A percentile compares a stretch with the other conserved stretches of the same genome.
Evolutionary conservation across 805 yeast genomes (phyloP).

Genomic region (Helenozyma rhizophorensis): DNA sequence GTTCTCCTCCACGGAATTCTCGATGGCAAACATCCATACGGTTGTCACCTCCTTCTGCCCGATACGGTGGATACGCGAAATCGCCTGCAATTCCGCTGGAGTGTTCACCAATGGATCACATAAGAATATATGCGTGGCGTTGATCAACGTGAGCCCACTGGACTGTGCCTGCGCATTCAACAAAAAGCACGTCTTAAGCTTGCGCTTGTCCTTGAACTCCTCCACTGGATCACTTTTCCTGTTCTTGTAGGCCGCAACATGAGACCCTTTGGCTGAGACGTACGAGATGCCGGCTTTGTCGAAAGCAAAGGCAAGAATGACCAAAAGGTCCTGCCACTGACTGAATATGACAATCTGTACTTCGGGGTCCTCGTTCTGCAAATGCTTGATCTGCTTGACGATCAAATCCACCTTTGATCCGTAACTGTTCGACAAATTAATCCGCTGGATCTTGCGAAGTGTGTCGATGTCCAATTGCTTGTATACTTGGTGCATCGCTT

Average conservation of each 20-base stretch:
- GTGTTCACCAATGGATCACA: slow-evolving; percentile 92
- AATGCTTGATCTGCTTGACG: slow-evolving; percentile 63
- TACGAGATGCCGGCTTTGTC: slow-evolving; percentile 51
- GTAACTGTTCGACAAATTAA: slow-evolving; percentile 40
- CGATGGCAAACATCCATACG: slow-evolving; percentile 89
- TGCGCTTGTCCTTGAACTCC: slow-evolving; percentile 52
- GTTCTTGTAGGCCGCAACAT: slow-evolving; percentile 3
- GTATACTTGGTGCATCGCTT: slow-evolving; percentile 28
- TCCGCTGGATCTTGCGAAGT: slow-evolving; percentile 41
- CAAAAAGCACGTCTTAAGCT: slow-evolving; percentile 73
- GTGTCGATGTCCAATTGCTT: slow-evolving; percentile 39
- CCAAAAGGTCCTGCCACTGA: slow-evolving; percentile 78
- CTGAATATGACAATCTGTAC: slow-evolving; percentile 86
- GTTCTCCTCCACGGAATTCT: slow-evolving; percentile 84
- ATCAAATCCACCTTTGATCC: slow-evolving; percentile 89
- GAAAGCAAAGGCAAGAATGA: slow-evolving; percentile 63
- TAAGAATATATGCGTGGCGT: slow-evolving; percentile 87
- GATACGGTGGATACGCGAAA: slow-evolving; percentile 86
- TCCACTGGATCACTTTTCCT: slow-evolving; percentile 32
- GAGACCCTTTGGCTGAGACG: slow-evolving; percentile 49
- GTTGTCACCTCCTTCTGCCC: slow-evolving; percentile 81
- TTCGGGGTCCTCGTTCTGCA: slow-evolving; percentile 50
- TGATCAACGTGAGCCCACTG: slow-evolving; percentile 84
- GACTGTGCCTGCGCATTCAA: slow-evolving; percentile 84
- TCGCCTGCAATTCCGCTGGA: slow-evolving; percentile 85